phyloP scores from a whole-genome alignment of 805 yeast species.

The Candida ipomoeae region DNA sequence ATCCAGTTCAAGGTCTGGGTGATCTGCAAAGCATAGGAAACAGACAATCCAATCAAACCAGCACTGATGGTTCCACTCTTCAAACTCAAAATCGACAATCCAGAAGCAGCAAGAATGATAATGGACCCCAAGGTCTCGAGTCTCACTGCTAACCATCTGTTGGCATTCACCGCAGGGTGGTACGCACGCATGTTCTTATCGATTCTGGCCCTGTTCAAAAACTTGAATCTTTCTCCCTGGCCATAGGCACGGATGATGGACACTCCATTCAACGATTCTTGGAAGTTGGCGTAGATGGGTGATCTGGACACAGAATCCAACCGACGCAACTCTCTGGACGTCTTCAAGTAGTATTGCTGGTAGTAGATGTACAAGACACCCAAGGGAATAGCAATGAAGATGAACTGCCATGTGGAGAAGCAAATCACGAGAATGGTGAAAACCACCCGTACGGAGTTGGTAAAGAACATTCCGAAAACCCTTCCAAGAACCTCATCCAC shows the following conservation, averaged over 20 bases:
- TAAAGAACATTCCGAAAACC: constrained; percentile 65
- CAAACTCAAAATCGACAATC: constrained; percentile 69
- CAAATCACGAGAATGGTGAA: constrained; percentile 80
- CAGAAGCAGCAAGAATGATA: constrained; percentile 82
- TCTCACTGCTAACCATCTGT: constrained; percentile 96
- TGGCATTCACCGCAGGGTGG: constrained; percentile 88
- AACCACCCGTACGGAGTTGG: constrained; percentile 55
- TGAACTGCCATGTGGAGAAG: constrained; percentile 82
- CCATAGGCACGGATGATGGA: constrained; percentile 71
- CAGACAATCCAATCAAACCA: constrained; percentile 90
- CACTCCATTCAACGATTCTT: constrained; percentile 74
- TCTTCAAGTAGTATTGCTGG: constrained; percentile 70
- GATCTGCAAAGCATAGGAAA: constrained; percentile 87
- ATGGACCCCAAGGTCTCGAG: constrained; percentile 87
- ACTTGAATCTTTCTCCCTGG: constrained; percentile 59
- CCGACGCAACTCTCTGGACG: constrained; percentile 80
- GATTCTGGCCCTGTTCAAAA: constrained; percentile 62
- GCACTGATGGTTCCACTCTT: constrained; percentile 69
- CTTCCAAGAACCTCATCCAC: constrained; percentile 77
- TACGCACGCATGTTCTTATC: constrained; percentile 89
- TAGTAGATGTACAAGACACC: constrained; percentile 60
- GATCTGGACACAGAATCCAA: constrained; percentile 76
- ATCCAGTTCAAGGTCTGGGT: constrained; percentile 96
- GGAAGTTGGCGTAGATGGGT: constrained; percentile 81
- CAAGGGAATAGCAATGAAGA: constrained; percentile 69